Evolutionary conservation across 768 basidiomycete species (phyloP), one percentile per base, ranked within the genome.

Genomic region (Hygrophorus pudorinus): DNA sequence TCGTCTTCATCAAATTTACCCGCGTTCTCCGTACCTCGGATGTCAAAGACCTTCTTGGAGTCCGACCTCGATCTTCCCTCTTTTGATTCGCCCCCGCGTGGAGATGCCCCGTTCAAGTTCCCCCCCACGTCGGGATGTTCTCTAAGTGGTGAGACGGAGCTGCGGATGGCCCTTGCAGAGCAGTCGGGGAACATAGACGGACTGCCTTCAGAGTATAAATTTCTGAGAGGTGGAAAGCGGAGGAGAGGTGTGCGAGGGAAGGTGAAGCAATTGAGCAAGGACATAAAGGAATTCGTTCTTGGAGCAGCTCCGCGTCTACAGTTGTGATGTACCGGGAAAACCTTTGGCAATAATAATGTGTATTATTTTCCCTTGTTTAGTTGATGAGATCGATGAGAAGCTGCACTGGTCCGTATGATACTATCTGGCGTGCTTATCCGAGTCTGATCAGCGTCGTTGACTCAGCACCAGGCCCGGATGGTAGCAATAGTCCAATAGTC

Each of bases 111-210:
- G 50, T 49, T 47, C 13, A 48, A 55, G 21, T 47, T 56, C 1
- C 45, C 42, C 9, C 18, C 48, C 3, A 20, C 51, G 29, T 54
- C 58, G 11, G 76, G 76, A 11, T 77, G 66, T 55, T 79, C 77
- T 44, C 61, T 79, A 51, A 79, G 75, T 42, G 77, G 77, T 9
- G 74, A 78, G 58, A 74, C 71, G 43, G 77, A 79, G 54, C 49
- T 78, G 59, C 63, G 70, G 50, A 77, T 78, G 73, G 68, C 71
- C 1, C 56, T 77, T 29, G 75, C 75, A 7, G 57, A 58, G 48
- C 59, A 64, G 53, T 53, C 57, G 42, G 55, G 42, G 37, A 59
- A 60, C 37, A 47, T 21, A 28, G 46, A 32, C 24, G 14, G 40
- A 9, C 12, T 39, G 38, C 17, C 14, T 29, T 16, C 17, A 39